phyloP scores from a whole-genome alignment of 164 flowering plant species.

The Malania oleifera region DNA sequence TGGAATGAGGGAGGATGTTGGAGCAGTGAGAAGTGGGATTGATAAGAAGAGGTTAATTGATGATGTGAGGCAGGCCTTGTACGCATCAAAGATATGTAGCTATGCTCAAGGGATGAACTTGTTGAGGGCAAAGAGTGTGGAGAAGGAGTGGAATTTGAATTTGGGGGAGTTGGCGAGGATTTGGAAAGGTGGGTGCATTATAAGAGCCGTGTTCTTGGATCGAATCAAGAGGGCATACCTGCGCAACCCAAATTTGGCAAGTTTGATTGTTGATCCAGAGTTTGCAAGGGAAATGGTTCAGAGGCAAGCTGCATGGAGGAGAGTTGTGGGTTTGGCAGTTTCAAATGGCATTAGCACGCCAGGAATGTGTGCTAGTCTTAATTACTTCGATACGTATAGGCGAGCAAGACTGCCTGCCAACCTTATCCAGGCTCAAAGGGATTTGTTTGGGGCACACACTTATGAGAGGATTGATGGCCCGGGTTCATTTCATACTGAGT shows the following conservation, averaged over 20 bases:
- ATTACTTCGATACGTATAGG: slow-evolving; percentile 47
- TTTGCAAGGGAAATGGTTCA: slow-evolving; percentile 50
- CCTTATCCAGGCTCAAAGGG: slow-evolving; percentile 56
- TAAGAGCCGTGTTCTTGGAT: slow-evolving; percentile 47
- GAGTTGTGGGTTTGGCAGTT: slow-evolving; percentile 44
- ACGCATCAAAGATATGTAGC: slow-evolving; percentile 52
- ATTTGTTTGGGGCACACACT: slow-evolving; percentile 52
- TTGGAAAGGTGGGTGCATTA: slow-evolving; percentile 58
- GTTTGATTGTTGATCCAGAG: slow-evolving; percentile 44
- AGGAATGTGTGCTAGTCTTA: slow-evolving; percentile 48
- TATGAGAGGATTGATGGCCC: slow-evolving; percentile 46
- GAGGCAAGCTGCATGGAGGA: slow-evolving; percentile 52
- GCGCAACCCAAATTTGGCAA: slow-evolving; percentile 37
- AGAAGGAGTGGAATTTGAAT: slow-evolving; percentile 40
- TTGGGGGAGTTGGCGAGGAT: slow-evolving; percentile 52
- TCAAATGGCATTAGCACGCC: slow-evolving; percentile 46
- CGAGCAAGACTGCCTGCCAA: slow-evolving; percentile 46
- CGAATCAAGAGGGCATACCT: slow-evolving; percentile 47
- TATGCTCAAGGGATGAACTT: slow-evolving; percentile 56
- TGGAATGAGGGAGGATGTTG: slow-evolving; percentile 34
- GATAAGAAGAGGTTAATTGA: slow-evolving; percentile 47
- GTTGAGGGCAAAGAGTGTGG: slow-evolving; percentile 42
- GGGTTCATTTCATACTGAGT: slow-evolving; percentile 42
- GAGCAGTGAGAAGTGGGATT: slow-evolving; percentile 12
- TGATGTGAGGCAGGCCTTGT: slow-evolving; percentile 51